Evolutionary conservation across 306 rosid genomes (phyloP).

Genomic region (Sesbania bispinosa): DNA sequence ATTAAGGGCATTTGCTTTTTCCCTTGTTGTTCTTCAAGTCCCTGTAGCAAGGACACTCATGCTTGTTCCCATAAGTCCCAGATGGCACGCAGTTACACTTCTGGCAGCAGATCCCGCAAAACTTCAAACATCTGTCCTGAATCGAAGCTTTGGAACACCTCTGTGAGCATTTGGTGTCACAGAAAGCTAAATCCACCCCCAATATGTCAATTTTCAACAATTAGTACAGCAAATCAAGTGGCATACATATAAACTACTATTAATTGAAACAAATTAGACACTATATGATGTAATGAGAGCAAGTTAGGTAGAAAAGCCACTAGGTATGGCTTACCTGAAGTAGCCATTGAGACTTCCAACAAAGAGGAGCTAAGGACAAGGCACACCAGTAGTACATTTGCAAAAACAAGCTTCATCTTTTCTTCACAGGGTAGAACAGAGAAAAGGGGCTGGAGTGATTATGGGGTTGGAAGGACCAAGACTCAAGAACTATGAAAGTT

Average conservation of each 20-base stretch:
- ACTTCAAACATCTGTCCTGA: constrained; percentile 64
- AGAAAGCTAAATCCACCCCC: constrained; percentile 35
- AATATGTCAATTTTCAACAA: not conserved
- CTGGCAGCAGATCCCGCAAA: constrained; percentile 79
- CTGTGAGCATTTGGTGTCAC: constrained; percentile 46
- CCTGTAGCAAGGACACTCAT: constrained; percentile 92
- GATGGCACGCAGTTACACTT: constrained; percentile 86
- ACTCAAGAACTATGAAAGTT: not conserved
- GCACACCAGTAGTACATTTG: constrained; percentile 43
- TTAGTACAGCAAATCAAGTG: not conserved
- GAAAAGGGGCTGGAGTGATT: not conserved
- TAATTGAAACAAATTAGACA: not conserved
- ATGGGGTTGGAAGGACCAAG: not conserved
- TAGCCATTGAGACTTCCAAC: constrained; percentile 47
- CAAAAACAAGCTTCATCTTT: constrained; percentile 54
- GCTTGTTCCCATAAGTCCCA: constrained; percentile 82
- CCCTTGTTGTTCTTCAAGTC: constrained; percentile 80
- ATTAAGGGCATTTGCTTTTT: constrained; percentile 68
- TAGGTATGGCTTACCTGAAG: constrained; percentile 43
- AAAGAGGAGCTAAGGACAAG: constrained; percentile 58
- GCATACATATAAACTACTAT: not conserved
- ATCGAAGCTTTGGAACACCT: constrained; percentile 72
- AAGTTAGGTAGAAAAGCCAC: not conserved
- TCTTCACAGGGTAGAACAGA: not conserved
- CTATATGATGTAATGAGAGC: not conserved